A percentile compares a stretch with the other conserved stretches of the same genome.
Conservation (phyloP, 2,329 filamentous ascomycete genomes). For the Lachnellula hyalina region DNA sequence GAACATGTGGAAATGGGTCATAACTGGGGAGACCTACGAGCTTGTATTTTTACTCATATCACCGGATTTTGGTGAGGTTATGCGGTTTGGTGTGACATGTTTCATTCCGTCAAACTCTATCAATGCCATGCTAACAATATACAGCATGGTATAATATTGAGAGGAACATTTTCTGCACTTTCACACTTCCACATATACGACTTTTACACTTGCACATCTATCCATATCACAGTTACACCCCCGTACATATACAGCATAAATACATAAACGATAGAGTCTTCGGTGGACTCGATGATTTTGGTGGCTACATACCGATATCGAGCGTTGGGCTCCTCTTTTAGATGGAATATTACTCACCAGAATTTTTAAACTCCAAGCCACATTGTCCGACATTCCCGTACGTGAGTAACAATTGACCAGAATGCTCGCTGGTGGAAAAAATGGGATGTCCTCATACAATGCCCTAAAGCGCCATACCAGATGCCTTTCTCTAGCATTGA, state of each 20-base stretch:
- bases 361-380: not conserved
- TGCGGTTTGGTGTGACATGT: not conserved
- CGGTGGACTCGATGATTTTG: not conserved
- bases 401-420: not conserved
- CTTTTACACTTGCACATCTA: not conserved
- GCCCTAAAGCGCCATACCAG: not conserved
- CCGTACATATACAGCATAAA: not conserved
- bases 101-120: not conserved
- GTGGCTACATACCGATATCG: not conserved
- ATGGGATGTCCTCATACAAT: not conserved
- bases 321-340: not conserved
- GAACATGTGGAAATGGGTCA: no score
- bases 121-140: not conserved
- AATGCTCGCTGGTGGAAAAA: not conserved
- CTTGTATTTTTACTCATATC: not conserved
- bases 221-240: not conserved
- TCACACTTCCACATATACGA: not conserved
- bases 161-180: not conserved
- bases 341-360: not conserved
- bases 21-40: no score
- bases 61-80: not conserved
- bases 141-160: not conserved
- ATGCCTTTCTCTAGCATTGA: not conserved
- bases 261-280: not conserved
- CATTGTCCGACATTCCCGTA: not conserved